These are phyloP conservation scores for Podospora pseudoanserina DNA, from an alignment of 495 filamentous ascomycete species.

Conservation along the genomic window DNA sequence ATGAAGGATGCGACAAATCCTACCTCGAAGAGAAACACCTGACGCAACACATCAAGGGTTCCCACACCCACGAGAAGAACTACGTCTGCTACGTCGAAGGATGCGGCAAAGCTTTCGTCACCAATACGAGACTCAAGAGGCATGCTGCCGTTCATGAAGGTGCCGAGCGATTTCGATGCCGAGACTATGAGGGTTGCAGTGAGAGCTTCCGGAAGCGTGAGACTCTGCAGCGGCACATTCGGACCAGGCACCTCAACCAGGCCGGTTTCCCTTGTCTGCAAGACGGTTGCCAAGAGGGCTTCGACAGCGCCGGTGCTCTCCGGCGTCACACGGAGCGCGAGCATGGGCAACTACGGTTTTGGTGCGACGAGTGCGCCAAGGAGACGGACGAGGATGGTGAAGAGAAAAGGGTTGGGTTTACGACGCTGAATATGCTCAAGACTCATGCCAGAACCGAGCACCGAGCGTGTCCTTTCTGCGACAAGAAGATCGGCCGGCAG, in stretches of 20 bases:
- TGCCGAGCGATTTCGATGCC: slow-evolving; percentile 66
- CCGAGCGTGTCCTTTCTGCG: slow-evolving; percentile 68
- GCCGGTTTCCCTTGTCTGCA: slow-evolving; percentile 65
- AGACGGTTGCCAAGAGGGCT: slow-evolving; percentile 65
- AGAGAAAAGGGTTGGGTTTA: slow-evolving; percentile 53
- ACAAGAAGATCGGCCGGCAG: slow-evolving; percentile 56
- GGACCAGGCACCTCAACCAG: slow-evolving; percentile 62
- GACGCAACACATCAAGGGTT: slow-evolving; percentile 73
- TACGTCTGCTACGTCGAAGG: slow-evolving; percentile 65
- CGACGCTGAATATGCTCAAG: slow-evolving; percentile 65
- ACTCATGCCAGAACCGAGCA: slow-evolving; percentile 65
- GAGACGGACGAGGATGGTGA: slow-evolving; percentile 23
- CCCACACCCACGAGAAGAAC: slow-evolving; percentile 67
- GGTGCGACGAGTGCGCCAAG: slow-evolving; percentile 62
- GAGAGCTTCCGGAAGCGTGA: slow-evolving; percentile 83
- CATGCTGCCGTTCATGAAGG: slow-evolving; percentile 67
- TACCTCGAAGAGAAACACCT: slow-evolving; percentile 82
- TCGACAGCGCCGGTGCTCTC: slow-evolving; percentile 65
- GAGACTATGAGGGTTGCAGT: slow-evolving; percentile 67
- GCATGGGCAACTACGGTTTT: slow-evolving; percentile 66
- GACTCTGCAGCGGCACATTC: slow-evolving; percentile 80
- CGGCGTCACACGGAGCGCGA: slow-evolving; percentile 65
- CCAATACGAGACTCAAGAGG: slow-evolving; percentile 64
- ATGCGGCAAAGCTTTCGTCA: slow-evolving; percentile 79
- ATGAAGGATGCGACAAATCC: slow-evolving; percentile 68